Evolutionary conservation across 2,329 filamentous ascomycete species (phyloP).

Genomic region (Dothideomycetes sp.): DNA sequence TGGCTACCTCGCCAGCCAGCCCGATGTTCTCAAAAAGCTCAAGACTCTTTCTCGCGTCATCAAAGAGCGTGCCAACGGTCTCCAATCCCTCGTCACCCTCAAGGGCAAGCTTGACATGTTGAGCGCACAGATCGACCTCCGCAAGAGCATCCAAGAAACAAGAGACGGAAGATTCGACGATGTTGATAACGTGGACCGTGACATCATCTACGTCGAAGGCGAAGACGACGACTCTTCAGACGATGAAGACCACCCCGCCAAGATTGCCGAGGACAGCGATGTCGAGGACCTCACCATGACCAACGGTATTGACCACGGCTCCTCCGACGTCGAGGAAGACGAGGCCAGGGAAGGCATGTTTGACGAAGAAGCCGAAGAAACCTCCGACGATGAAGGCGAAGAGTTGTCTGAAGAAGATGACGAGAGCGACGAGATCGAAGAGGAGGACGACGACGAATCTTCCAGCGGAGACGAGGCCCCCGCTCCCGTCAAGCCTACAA

Average conservation of each 20-base stretch:
- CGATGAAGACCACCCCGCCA: conserved; percentile 29
- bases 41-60: conserved; percentile 75
- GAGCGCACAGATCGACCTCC: conserved; percentile 75
- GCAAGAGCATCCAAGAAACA: conserved; percentile 54
- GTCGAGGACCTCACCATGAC: conserved; percentile 15
- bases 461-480: conserved; percentile 13
- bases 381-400: conserved; percentile 36
- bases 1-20: conserved; percentile 77
- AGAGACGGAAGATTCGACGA: conserved; percentile 45
- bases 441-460: conserved; percentile 18
- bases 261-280: conserved; percentile 19
- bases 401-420: conserved; percentile 37
- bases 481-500: conserved; percentile 16
- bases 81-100: conserved; percentile 73
- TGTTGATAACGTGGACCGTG: conserved; percentile 59
- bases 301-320: conserved; percentile 17
- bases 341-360: conserved; percentile 32
- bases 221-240: conserved; percentile 54
- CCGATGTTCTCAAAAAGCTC: conserved; percentile 71
- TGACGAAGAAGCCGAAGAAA: conserved; percentile 45
- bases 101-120: conserved; percentile 96
- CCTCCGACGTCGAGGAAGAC: conserved; percentile 19
- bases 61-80: conserved; percentile 71
- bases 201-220: conserved; percentile 79
- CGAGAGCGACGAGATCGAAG: conserved; percentile 34